Base-by-base conservation (phyloP, 768 basidiomycete genomes). In the Auriscalpium vulgare region DNA sequence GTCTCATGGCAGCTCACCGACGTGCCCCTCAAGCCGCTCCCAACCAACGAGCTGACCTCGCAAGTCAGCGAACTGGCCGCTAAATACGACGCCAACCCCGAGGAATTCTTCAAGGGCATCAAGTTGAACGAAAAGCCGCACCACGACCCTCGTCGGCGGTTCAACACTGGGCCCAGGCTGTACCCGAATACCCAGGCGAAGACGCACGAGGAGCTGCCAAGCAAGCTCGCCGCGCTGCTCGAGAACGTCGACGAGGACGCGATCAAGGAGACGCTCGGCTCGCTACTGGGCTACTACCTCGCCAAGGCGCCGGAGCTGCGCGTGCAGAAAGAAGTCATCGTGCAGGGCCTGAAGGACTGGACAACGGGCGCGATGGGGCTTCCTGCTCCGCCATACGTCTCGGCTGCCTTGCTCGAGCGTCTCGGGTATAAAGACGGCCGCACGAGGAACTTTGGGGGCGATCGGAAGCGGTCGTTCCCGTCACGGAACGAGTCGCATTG, bases 1-100 rank as follows among this genome's bases (percentile, higher is more conserved):
- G 71, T 87, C 57, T 74, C 75, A 10, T 77, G 76, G 71, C 74
- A 83, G 60, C 73, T 95, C 49, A 74, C 74, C 13, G 76, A 79
- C 46, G 78, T 95, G 40, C 88, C 91, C 0, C 73, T 97, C 53
- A 82, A 84, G 65, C 73, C 79, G 5, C 66, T 88, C 14, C 72
- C 81, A 0, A 67, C 73, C 38, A 70, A 69, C 19, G 78, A 83
- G 37, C 68, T 88, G 34, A 59, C 70, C 23, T 57, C 68, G 0
- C 74, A 86, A 57, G 61, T 85, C 16, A 59, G 65, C 10, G 70
- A 68, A 23, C 72, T 86, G n/a, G 76, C 81, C 4, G 62, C 67
- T 21, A 65, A 72, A 44, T 73, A 72, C 56, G 86, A 90, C 64
- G 68, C 62, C 4, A 67, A 80, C 58, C 72, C 75, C 14, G 19